Base-by-base conservation (phyloP, 768 basidiomycete species). In the Pulveroboletus sp. region DNA sequence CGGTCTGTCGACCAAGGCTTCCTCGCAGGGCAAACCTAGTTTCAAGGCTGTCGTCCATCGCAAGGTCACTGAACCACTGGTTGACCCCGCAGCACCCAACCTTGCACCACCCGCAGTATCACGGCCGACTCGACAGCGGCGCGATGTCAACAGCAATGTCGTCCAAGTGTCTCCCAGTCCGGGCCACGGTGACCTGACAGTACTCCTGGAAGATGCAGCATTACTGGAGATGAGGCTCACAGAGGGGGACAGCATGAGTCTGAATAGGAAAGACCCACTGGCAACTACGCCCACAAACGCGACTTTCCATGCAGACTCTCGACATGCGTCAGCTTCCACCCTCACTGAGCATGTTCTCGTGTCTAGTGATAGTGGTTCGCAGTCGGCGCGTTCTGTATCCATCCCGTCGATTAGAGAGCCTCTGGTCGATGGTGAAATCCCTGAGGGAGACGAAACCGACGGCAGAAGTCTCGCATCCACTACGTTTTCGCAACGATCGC, bases 31-130 rank as follows among this genome's bases (percentile, higher is more conserved):
- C 28, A 69, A 54, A 39, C 21, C 55, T 10, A 68, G 71, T 5
- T 83, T 83, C 65, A 73, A 68, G 42, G 79, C 82, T 24, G 76
- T 82, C 14, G 82, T 84, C 36, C 82, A 83, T 55, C 66, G 73
- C 51, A 82, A 78, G 57, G 71, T 79, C 26, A 69, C 72, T 5
- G 79, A 81, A 45, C 41, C 51, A 2, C 40, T 61, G 17, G 47
- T 58, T 27, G 17, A 60, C 9, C 47, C 71, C 1, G 30, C 47
- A 21, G 26, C 52, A 6, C 46, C 47, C 40, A 40, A 0, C 50
- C 65, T 61, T 30, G 52, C 52, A 8, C 50, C 57, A 8, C 43
- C 58, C 10, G 57, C 57, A 39, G 62, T 12, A 10, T 32, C 68
- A 8, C 69, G 67, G 43, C 14, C 56, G 8, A 31, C 27, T 26